These are phyloP conservation scores for Medicago ruthenica DNA, from an alignment of 306 rosid genomes.

Conservation along the genomic window DNA sequence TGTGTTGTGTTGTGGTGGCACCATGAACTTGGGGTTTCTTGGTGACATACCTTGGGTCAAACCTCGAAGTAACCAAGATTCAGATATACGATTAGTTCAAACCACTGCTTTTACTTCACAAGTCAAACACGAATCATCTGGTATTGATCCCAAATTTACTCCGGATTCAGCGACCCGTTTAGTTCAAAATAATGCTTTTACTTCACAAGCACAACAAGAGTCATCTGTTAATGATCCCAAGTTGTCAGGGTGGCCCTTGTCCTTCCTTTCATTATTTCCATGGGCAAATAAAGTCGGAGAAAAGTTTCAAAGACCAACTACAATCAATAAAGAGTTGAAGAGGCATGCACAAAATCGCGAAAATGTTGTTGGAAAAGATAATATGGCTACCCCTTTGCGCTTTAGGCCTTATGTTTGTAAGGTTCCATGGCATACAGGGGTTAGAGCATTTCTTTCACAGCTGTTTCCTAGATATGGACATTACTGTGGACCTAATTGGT, in stretches of 20 bases:
- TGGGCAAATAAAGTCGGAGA: slow-evolving; percentile 51
- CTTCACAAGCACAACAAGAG: neutral
- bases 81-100: slow-evolving; percentile 41
- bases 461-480: slow-evolving; percentile 89
- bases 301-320: slow-evolving; percentile 56
- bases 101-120: slow-evolving; percentile 34
- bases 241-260: slow-evolving; percentile 7
- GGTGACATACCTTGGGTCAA: slow-evolving; percentile 55
- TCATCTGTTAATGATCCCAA: slow-evolving; percentile 28
- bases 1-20: slow-evolving; percentile 30
- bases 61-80: slow-evolving; percentile 50
- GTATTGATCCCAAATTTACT: slow-evolving; percentile 42
- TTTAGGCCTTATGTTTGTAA: slow-evolving; percentile 87
- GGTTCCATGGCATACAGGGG: slow-evolving; percentile 99
- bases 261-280: slow-evolving; percentile 60
- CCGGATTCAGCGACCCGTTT: neutral
- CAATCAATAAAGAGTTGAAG: slow-evolving; percentile 67
- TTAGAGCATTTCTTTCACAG: slow-evolving; percentile 81
- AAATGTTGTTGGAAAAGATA: slow-evolving; percentile 30
- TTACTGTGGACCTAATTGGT: slow-evolving; percentile 98
- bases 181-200: neutral
- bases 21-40: slow-evolving; percentile 65
- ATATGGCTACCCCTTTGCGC: slow-evolving; percentile 48
- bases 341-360: slow-evolving; percentile 56
- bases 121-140: slow-evolving; percentile 41